These are phyloP conservation scores for Casuarina equisetifolia DNA, from an alignment of 306 rosid species.

Conservation along the genomic window DNA sequence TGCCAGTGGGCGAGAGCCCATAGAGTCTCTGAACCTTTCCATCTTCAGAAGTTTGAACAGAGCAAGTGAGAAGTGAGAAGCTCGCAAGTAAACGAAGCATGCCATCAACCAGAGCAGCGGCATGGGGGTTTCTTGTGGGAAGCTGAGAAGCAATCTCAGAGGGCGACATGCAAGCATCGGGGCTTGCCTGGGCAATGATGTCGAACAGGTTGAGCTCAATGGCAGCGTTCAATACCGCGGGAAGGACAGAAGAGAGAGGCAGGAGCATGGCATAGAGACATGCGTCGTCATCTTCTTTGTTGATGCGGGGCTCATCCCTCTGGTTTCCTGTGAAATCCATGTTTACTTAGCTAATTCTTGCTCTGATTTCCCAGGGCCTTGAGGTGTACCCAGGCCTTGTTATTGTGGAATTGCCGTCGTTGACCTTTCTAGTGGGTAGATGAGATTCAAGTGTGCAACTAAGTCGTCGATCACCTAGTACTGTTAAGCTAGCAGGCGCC, in stretches of 20 bases:
- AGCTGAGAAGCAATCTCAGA: slow-evolving; percentile 26
- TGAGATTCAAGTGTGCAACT: no score
- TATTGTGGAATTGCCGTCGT: no score
- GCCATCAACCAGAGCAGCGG: slow-evolving; percentile 21
- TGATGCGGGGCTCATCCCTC: neutral
- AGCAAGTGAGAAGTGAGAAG: slow-evolving; percentile 18
- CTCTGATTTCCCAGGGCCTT: no score
- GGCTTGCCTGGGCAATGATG: slow-evolving; percentile 9
- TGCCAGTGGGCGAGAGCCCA: slow-evolving; percentile 21
- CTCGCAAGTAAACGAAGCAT: slow-evolving; percentile 29
- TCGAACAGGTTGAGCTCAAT: slow-evolving; percentile 39
- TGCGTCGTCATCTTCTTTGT: slow-evolving; percentile 11
- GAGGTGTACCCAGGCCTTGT: no score
- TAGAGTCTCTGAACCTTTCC: slow-evolving; percentile 15
- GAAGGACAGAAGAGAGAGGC: neutral
- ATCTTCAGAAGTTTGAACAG: neutral
- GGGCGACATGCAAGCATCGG: slow-evolving; percentile 19
- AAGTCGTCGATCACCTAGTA: no score
- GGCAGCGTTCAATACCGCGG: slow-evolving; percentile 23
- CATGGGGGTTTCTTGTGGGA: slow-evolving; percentile 7
- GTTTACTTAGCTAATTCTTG: neutral
- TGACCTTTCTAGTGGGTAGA: no score
- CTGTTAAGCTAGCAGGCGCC: no score
- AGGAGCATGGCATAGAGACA: slow-evolving; percentile 18
- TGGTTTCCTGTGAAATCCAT: neutral